Percentiles rank a stretch among this genome's conserved stretches.
Evolutionary conservation across 345 rosid species (phyloP).

Genomic region (Aquilaria yunnanensis): DNA sequence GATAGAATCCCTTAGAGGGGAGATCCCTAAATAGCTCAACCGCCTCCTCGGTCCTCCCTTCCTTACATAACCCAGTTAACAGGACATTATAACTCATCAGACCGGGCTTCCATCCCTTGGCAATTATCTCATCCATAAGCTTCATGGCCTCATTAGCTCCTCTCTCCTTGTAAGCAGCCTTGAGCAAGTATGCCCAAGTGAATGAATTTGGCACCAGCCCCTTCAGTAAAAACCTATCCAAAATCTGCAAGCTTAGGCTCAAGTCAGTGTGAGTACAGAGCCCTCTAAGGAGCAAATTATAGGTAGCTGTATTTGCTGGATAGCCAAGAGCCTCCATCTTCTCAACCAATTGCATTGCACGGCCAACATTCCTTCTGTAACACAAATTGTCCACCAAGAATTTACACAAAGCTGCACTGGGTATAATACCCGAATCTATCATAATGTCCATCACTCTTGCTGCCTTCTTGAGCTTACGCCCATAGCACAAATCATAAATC

Average conservation of each 20-base stretch:
- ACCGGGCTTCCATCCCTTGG: conserved; percentile 57
- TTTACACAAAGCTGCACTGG: conserved; percentile 53
- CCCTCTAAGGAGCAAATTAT: conserved; percentile 63
- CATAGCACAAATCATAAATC: conserved; percentile 68
- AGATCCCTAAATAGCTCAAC: conserved; percentile 51
- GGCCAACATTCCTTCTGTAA: conserved; percentile 61
- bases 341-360: conserved; percentile 87
- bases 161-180: conserved; percentile 71
- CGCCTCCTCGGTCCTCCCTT: conserved; percentile 70
- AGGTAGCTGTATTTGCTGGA: conserved; percentile 49
- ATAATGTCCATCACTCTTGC: conserved; percentile 69
- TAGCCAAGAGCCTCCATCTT: conserved; percentile 70
- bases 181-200: conserved; percentile 67
- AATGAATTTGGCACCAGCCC: conserved; percentile 71
- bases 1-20: conserved; percentile 62
- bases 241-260: conserved; percentile 53
- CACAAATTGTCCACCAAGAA: conserved; percentile 64
- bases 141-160: conserved; percentile 64
- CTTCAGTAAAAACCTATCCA: conserved; percentile 53
- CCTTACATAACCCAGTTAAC: conserved; percentile 75
- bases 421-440: conserved; percentile 54
- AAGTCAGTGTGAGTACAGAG: conserved; percentile 65
- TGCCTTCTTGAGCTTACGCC: conserved; percentile 59
- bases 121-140: conserved; percentile 59
- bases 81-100: conserved; percentile 73